Percentiles rank a stretch among this genome's conserved stretches.
Evolutionary conservation across 116 monocot species (phyloP).

Genomic region (Trichopus zeylanicus): DNA sequence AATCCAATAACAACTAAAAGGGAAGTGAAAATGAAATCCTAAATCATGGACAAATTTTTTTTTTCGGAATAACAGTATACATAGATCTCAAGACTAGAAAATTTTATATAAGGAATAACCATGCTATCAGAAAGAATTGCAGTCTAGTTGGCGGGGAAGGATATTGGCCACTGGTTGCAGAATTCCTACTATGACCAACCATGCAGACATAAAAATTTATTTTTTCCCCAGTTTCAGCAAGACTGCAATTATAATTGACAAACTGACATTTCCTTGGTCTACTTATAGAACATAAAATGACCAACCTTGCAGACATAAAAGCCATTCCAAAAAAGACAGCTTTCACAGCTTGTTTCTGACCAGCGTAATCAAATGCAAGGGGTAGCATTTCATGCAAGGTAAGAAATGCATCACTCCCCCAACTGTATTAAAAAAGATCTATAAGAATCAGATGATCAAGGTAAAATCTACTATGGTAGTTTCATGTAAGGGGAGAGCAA

Average conservation of each 20-base stretch:
- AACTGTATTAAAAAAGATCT: slow-evolving; percentile 33
- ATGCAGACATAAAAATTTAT: too few species aligned
- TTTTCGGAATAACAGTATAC: too few species aligned
- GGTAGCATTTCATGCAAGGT: slow-evolving; percentile 97
- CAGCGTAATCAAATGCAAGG: slow-evolving; percentile 95
- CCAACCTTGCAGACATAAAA: slow-evolving; percentile 99
- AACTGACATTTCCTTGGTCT: background rate
- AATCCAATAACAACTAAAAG: background rate
- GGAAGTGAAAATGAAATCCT: background rate
- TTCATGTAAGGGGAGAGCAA: slow-evolving; percentile 1
- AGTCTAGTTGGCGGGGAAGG: too few species aligned
- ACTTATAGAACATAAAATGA: background rate
- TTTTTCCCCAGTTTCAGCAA: background rate
- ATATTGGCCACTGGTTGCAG: too few species aligned
- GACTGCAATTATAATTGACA: background rate
- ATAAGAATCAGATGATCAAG: background rate
- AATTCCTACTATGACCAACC: too few species aligned
- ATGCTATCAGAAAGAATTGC: too few species aligned
- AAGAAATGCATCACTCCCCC: slow-evolving; percentile 99
- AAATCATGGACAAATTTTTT: too few species aligned
- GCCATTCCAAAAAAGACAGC: slow-evolving; percentile 97
- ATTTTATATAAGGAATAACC: too few species aligned
- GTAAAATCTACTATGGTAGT: background rate
- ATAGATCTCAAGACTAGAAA: too few species aligned
- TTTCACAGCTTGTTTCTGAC: slow-evolving; percentile 88